phyloP scores from a whole-genome alignment of 2,329 filamentous ascomycete species.

The Neofusicoccum cordaticola region DNA sequence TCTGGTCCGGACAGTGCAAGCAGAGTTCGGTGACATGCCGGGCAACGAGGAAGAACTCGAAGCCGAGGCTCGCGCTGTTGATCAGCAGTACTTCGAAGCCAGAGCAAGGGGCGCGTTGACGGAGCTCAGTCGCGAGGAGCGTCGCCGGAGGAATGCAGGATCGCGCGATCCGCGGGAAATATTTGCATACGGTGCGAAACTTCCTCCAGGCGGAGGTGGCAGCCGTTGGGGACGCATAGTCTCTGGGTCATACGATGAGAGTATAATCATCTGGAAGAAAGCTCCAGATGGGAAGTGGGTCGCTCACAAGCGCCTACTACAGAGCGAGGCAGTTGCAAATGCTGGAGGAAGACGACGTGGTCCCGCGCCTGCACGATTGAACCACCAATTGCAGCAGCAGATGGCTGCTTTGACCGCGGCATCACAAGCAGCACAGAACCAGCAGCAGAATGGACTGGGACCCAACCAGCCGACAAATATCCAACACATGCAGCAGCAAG shows the following conservation, averaged over 20 bases:
- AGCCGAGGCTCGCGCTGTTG: slow-evolving; percentile 68
- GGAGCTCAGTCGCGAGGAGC: slow-evolving; percentile 31
- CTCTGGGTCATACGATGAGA: slow-evolving; percentile 94
- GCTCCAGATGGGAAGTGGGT: slow-evolving; percentile 83
- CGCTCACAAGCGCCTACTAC: slow-evolving; percentile 69
- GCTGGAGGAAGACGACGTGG: slow-evolving; percentile 43
- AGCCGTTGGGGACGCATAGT: slow-evolving; percentile 91
- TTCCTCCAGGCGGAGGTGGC: slow-evolving; percentile 87
- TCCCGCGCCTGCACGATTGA: slow-evolving; percentile 18
- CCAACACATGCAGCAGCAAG: slow-evolving; percentile 22
- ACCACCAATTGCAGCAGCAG: slow-evolving; percentile 37
- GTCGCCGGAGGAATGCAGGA: slow-evolving; percentile 60
- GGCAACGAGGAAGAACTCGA: slow-evolving; percentile 74
- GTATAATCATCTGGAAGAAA: slow-evolving; percentile 90
- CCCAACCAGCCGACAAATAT: slow-evolving; percentile 25
- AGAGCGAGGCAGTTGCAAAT: slow-evolving; percentile 62
- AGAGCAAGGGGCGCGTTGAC: slow-evolving; percentile 45
- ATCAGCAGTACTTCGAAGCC: slow-evolving; percentile 67
- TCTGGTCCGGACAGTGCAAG: slow-evolving; percentile 90
- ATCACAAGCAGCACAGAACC: slow-evolving; percentile 35
- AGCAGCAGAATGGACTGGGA: slow-evolving; percentile 16
- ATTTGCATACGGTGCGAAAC: slow-evolving; percentile 75
- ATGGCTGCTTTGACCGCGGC: slow-evolving; percentile 36
- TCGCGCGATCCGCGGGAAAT: slow-evolving; percentile 74
- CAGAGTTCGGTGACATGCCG: slow-evolving; percentile 85